These are phyloP conservation scores for Biscogniauxia marginata DNA, from an alignment of 2,329 filamentous ascomycete genomes.

Conservation along the genomic window DNA sequence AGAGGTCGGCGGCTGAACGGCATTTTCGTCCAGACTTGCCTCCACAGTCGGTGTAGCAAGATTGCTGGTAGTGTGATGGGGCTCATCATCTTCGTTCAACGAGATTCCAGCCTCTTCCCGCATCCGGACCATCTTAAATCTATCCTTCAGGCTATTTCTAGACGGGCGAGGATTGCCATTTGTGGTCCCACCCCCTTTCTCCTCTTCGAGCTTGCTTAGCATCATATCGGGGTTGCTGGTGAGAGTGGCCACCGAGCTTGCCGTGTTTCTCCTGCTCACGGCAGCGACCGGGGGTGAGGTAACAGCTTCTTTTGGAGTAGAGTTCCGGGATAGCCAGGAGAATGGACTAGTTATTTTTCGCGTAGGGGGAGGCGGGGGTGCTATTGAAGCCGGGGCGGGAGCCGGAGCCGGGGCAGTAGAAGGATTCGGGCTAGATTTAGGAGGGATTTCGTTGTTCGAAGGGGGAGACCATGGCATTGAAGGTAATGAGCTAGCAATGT, in stretches of 20 bases:
- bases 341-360: constrained; percentile 88
- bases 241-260: constrained; percentile 74
- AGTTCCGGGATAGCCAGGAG: constrained; percentile 74
- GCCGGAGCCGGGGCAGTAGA: constrained; percentile 33
- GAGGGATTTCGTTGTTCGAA: constrained; percentile 40
- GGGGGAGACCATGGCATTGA: constrained; percentile 70
- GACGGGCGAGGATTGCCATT: constrained; percentile 45
- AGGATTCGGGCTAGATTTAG: constrained; percentile 43
- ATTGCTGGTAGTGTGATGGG: constrained; percentile 35
- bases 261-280: constrained; percentile 66
- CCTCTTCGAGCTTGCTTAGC: constrained; percentile 74
- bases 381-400: constrained; percentile 35
- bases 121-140: constrained; percentile 75
- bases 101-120: constrained; percentile 67
- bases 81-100: constrained; percentile 50
- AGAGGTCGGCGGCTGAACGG: constrained; percentile 35
- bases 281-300: constrained; percentile 51
- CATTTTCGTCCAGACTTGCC: constrained; percentile 23
- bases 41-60: constrained; percentile 26
- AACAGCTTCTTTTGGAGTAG: constrained; percentile 51
- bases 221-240: constrained; percentile 80
- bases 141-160: constrained; percentile 69
- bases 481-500: constrained; percentile 70
- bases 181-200: constrained; percentile 48
- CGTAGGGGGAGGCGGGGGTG: constrained; percentile 39